Evolutionary conservation across 805 yeast genomes (phyloP).

Genomic region (Yarrowia divulgata): DNA sequence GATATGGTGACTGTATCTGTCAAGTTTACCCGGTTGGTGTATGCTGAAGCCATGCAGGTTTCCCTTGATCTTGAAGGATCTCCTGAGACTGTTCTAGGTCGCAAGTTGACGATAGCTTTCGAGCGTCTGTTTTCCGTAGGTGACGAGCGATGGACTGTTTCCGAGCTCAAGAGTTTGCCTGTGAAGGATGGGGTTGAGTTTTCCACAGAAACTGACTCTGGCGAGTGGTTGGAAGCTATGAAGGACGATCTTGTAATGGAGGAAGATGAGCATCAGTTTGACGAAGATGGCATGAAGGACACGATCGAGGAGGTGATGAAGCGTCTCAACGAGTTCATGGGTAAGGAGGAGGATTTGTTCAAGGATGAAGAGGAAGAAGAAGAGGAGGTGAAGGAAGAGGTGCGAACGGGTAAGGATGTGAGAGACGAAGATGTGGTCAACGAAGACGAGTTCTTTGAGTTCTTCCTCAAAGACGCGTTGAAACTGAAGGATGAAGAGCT

Average conservation of each 20-base stretch:
- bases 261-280: slow-evolving; percentile 33
- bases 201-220: not conserved
- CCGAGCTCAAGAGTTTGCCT: slow-evolving; percentile 6
- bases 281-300: slow-evolving; percentile 39
- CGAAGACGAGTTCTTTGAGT: slow-evolving; percentile 76
- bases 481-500: slow-evolving; percentile 53
- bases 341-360: slow-evolving; percentile 41
- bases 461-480: slow-evolving; percentile 62
- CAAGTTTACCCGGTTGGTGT: slow-evolving; percentile 13
- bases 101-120: slow-evolving; percentile 12
- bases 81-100: not conserved
- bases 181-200: not conserved
- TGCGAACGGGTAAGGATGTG: slow-evolving; percentile 37
- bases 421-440: slow-evolving; percentile 55
- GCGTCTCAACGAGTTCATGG: slow-evolving; percentile 43
- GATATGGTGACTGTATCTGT: slow-evolving; percentile 40
- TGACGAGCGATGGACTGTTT: slow-evolving; percentile 24
- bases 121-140: slow-evolving; percentile 23
- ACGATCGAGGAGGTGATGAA: slow-evolving; percentile 42
- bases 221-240: slow-evolving; percentile 22
- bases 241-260: slow-evolving; percentile 39
- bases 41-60: slow-evolving; percentile 29
- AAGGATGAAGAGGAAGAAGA: slow-evolving; percentile 44
- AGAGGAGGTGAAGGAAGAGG: slow-evolving; percentile 41
- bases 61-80: not conserved